Conservation (phyloP, 1,139 yeast genomes). For the Hemisphaericaspora xylofermentans region DNA sequence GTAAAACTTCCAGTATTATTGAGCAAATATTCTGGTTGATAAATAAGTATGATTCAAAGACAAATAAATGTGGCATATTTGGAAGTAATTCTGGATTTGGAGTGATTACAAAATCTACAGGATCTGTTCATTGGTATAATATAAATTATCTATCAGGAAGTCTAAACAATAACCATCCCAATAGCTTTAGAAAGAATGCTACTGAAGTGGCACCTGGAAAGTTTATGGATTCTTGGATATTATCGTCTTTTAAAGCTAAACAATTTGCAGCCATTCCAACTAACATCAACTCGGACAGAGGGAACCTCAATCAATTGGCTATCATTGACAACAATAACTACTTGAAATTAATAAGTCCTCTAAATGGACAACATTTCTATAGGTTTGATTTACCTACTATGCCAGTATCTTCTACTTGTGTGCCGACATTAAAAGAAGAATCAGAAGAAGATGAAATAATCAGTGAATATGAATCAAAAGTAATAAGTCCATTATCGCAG, state of each 20-base stretch:
- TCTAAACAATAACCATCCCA: constrained; percentile 28
- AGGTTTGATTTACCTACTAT: constrained; percentile 45
- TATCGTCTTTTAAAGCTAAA: constrained; percentile 35
- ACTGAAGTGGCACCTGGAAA: constrained; percentile 8
- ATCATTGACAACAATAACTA: constrained; percentile 36
- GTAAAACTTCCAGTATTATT: constrained; percentile 61
- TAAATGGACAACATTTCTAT: constrained; percentile 43
- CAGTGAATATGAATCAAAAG: neutral
- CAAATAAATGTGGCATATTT: constrained; percentile 15
- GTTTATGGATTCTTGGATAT: constrained; percentile 41
- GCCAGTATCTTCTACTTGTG: constrained; percentile 13
- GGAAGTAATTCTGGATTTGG: constrained; percentile 50
- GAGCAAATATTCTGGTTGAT: constrained; percentile 56
- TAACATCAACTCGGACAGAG: constrained; percentile 8
- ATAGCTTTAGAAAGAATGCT: constrained; percentile 16
- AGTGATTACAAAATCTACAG: constrained; percentile 53
- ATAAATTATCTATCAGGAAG: constrained; percentile 40
- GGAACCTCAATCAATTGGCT: constrained; percentile 35
- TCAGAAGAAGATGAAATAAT: neutral
- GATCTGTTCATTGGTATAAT: constrained; percentile 66
- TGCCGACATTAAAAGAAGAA: constrained; percentile 3
- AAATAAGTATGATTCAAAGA: constrained; percentile 20
- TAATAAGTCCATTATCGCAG: constrained; percentile 46
- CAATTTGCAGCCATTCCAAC: constrained; percentile 32
- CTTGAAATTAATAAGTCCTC: constrained; percentile 41